Base-by-base conservation (phyloP, 148 eudicot genomes). In the Rhododendron vialii region DNA sequence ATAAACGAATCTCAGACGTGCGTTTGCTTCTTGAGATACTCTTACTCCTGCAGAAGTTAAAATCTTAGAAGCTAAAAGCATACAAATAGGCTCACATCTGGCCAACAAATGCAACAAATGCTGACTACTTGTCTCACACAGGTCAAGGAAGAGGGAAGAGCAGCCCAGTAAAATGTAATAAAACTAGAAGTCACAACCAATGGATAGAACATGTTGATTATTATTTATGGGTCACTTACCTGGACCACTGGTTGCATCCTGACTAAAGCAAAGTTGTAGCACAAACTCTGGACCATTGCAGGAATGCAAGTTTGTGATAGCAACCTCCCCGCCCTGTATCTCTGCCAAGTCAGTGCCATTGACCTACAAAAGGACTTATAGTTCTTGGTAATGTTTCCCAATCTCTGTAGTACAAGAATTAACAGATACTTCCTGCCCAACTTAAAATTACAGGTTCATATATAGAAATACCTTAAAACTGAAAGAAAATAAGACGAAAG, bases 241-340 rank as follows among this genome's bases (percentile, higher is more conserved):
- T 78, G 85, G 88, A 85, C 86, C 71, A 78, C 80, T 84, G 48
- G 67, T 50, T 20, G 85, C 83, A 55, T 88, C 87, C 80, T 86
- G 90, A 82, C 79, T 88, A 17, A 85, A 74, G 1, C 82, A 61
- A 82, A 95, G 88, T 87, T 91, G 89, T 48, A 91, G 28, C 38
- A 92, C 82, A 85, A 95, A 95, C 30, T 93, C 88, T 4, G 93
- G 93, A 69, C 98, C 96, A 90, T 94, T 92, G 88, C 93, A 94
- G 50, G 98, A 95, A 85, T 90, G 90, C 83, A 92, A 85, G 88
- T 94, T 93, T 57, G 95, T 95, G 47, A 89, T 87, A 30, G 95
- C 98, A 15, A 95, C 91, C 86, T 94, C 96, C 47, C 98, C 95
- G 30, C 92, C 95, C 26, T 86, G 88, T 75, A 94, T 86, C 88